Evolutionary conservation across 305 asterid species (phyloP).

Genomic region (Fraxinus angustifolia): DNA sequence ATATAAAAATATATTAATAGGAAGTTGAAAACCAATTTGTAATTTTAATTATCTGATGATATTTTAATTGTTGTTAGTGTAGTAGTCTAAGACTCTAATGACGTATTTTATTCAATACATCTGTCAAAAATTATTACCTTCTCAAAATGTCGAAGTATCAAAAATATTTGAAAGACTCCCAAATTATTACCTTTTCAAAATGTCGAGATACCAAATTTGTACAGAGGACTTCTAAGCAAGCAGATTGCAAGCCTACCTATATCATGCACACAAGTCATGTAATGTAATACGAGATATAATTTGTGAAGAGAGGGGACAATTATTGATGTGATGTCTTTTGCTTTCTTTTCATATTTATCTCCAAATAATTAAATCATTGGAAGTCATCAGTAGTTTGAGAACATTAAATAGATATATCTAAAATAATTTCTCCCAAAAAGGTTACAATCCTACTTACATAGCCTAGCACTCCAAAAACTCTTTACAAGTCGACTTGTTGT

Average conservation of each 20-base stretch:
- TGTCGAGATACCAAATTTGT: too few relatives aligned
- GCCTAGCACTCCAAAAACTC: slow-evolving; percentile 59
- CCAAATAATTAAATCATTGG: neutral
- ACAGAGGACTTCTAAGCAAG: neutral
- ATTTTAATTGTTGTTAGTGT: too few relatives aligned
- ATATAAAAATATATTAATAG: too few relatives aligned
- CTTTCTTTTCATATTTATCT: neutral
- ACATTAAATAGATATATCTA: slow-evolving; percentile 5
- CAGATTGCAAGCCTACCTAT: neutral
- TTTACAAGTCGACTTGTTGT: slow-evolving; percentile 89
- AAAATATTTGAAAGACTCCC: too few relatives aligned
- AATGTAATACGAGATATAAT: neutral
- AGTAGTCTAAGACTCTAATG: too few relatives aligned
- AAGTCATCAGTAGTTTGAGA: slow-evolving; percentile 23
- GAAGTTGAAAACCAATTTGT: neutral
- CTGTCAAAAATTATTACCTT: too few relatives aligned
- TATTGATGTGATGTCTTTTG: neutral
- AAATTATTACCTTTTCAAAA: too few relatives aligned
- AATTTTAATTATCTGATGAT: too few relatives aligned
- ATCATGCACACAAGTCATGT: neutral
- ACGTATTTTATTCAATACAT: too few relatives aligned
- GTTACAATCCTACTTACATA: slow-evolving; percentile 29
- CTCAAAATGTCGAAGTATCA: neutral
- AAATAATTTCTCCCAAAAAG: neutral
- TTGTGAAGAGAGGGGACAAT: neutral